These are phyloP conservation scores for Phytophthora megakarya DNA, from an alignment of 352 stramenopile species.

Conservation along the genomic window DNA sequence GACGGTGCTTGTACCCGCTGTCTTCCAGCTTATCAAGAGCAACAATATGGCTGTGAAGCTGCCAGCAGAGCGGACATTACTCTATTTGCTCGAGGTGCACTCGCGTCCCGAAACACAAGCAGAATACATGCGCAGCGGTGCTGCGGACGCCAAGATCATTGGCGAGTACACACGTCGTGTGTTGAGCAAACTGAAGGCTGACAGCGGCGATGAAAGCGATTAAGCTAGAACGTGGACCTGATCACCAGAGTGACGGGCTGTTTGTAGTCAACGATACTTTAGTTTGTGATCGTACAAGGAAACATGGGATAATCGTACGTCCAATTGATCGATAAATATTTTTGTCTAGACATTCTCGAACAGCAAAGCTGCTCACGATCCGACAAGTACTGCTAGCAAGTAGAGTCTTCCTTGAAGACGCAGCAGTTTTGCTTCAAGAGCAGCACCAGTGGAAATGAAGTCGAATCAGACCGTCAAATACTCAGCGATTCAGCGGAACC, in stretches of 20 bases:
- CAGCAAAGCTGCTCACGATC: too few relatives aligned
- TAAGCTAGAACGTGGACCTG: slow-evolving; percentile 37
- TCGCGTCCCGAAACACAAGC: slow-evolving; percentile 78
- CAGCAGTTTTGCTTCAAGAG: too few relatives aligned
- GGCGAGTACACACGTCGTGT: slow-evolving; percentile 87
- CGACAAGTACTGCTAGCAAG: too few relatives aligned
- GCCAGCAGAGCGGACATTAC: slow-evolving; percentile 79
- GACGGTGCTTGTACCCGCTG: slow-evolving; percentile 65
- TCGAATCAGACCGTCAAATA: not conserved
- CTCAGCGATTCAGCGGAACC: slow-evolving; percentile 37
- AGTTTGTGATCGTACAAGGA: slow-evolving; percentile 6
- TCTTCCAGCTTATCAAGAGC: slow-evolving; percentile 89
- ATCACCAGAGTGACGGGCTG: not conserved
- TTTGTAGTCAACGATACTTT: slow-evolving; percentile 21
- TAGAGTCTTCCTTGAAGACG: too few relatives aligned
- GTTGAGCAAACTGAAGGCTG: slow-evolving; percentile 84
- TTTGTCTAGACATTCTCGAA: not conserved
- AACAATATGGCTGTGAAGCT: slow-evolving; percentile 90
- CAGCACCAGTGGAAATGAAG: not conserved
- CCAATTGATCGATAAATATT: slow-evolving; percentile 40
- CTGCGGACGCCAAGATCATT: slow-evolving; percentile 81
- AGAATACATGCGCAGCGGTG: slow-evolving; percentile 66
- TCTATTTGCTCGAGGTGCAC: slow-evolving; percentile 89
- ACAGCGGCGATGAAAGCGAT: slow-evolving; percentile 84
- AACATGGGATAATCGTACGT: slow-evolving; percentile 27